Evolutionary conservation across 1,139 yeast genomes (phyloP), one percentile per base, ranked within the genome.

Genomic region (Yarrowia galli): DNA sequence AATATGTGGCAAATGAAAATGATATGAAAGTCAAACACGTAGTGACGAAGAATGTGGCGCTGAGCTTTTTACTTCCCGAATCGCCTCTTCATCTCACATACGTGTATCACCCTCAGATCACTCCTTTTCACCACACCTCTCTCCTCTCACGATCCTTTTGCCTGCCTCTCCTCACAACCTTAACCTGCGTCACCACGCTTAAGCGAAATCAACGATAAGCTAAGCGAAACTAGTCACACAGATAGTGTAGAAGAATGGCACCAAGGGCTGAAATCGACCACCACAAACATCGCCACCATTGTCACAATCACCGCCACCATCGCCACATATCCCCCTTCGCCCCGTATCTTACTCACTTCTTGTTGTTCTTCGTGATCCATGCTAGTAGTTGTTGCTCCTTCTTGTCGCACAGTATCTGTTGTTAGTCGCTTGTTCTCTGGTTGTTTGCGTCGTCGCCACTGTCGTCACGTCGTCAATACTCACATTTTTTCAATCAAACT

Each of bases 331-430:
- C n/a, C n/a, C n/a, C n/a, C n/a, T n/a, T n/a, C n/a, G n/a, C n/a
- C n/a, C n/a, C n/a, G n/a, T n/a, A n/a, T n/a, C n/a, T 9, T 43
- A 58, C 64, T 58, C 64, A 58, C 64, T 32, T 42, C 25, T 42
- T 56, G 38, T 56, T 56, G 38, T 56, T 54, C 48, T 40, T 56
- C 38, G 25, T 43, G 64, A 43, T 58, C 64, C 64, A 58, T 58
- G 64, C 64, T 58, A 20, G 40, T 42, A 12, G 32, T 42, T 42
- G 9, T 45, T 48, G 38, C 53, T 48, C 53, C 53, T 48, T 48
- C 22, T 48, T n/a, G 32, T 46, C 38, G 53, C 53, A 28, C 53
- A 48, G 53, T 28, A 22, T 48, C 53, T 48, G 53, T 12, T 3
- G 53, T 48, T 48, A 48, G 53, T 48, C 32, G 35, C 35, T 46